A percentile compares a stretch with the other conserved stretches of the same genome.
Conservation (phyloP, 1,139 yeast genomes). For the Nakaseomyces nivariensis region DNA sequence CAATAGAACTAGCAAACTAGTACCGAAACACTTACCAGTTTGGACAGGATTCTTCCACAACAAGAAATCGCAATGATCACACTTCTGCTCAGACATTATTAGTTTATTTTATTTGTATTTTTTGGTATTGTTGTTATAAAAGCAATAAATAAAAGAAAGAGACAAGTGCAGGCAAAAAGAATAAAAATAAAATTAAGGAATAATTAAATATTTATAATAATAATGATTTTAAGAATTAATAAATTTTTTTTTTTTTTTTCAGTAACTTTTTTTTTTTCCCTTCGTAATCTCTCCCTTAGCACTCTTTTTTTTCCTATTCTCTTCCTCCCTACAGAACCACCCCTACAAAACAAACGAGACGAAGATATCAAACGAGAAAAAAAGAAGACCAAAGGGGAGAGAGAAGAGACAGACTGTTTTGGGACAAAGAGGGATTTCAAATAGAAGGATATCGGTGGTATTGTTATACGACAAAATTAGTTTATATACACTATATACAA, state of each 20-base stretch:
- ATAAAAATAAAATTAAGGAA: too few species aligned
- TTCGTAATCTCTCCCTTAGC: background rate
- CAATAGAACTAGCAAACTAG: conserved; percentile 47
- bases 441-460: too few species aligned
- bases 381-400: too few species aligned
- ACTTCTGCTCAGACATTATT: conserved; percentile 2
- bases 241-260: too few species aligned
- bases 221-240: background rate
- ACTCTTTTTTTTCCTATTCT: background rate
- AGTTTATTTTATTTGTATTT: background rate
- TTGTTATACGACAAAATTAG: too few species aligned
- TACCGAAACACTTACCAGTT: conserved; percentile 71
- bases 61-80: conserved; percentile 37
- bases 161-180: too few species aligned
- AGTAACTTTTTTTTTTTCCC: background rate
- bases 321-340: background rate
- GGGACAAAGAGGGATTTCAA: background rate
- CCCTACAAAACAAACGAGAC: background rate
- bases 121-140: background rate
- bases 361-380: background rate
- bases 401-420: background rate
- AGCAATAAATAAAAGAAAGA: too few species aligned
- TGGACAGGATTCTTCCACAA: conserved; percentile 78
- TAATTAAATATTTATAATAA: too few species aligned
- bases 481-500: too few species aligned